A percentile compares a stretch with the other conserved stretches of the same genome.
Evolutionary conservation across 73 alveolate genomes (phyloP).

Genomic region (Paramecium primaurelia): DNA sequence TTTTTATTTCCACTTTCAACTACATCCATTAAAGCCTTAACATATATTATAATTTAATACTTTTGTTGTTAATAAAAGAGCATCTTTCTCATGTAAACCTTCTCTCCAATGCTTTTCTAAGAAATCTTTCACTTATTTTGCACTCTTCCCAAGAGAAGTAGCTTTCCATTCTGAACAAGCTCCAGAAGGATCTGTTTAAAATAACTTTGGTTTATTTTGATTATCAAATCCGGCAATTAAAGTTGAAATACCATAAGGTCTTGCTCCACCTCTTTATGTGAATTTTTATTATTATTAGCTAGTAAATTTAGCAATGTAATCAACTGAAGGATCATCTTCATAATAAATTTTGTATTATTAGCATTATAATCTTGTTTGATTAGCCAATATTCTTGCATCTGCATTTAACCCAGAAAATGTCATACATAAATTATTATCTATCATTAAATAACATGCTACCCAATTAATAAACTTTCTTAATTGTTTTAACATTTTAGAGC

Average conservation of each 20-base stretch:
- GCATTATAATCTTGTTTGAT: slow-evolving; percentile 88
- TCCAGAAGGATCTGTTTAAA: slow-evolving; percentile 96
- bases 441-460: not conserved
- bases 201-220: slow-evolving; percentile 76
- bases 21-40: slow-evolving; percentile 82
- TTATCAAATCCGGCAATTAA: slow-evolving; percentile 91
- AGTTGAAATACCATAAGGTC: slow-evolving; percentile 96
- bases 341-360: slow-evolving; percentile 82
- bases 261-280: slow-evolving; percentile 94
- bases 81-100: slow-evolving; percentile 74
- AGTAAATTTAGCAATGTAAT: slow-evolving; percentile 87
- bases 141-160: slow-evolving; percentile 90
- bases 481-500: slow-evolving; percentile 92
- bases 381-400: slow-evolving; percentile 91
- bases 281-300: slow-evolving; percentile 86
- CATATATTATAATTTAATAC: not conserved
- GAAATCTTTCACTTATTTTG: slow-evolving; percentile 81
- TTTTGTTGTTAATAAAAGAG: slow-evolving; percentile 78
- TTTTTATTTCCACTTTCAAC: slow-evolving; percentile 94
- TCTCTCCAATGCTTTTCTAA: slow-evolving; percentile 87
- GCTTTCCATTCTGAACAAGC: slow-evolving; percentile 95
- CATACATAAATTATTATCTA: slow-evolving; percentile 88
- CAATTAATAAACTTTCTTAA: slow-evolving; percentile 78
- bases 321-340: slow-evolving; percentile 90
- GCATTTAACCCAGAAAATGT: slow-evolving; percentile 97